Evolutionary conservation across 352 stramenopile genomes (phyloP).

Genomic region (Pythium aquatile): DNA sequence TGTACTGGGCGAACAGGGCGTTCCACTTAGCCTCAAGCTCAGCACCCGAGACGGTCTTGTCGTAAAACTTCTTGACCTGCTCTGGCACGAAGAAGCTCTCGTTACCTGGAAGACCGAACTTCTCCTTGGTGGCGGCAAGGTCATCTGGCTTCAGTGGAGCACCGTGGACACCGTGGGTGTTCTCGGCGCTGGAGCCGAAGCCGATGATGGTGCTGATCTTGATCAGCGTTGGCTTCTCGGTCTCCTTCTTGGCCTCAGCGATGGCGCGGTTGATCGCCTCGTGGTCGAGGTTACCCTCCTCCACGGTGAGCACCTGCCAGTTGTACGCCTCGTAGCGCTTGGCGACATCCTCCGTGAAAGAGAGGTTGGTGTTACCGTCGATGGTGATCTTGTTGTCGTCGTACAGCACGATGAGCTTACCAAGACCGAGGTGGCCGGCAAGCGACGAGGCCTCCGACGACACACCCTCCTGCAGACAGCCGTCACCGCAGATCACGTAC

Average conservation of each 20-base stretch:
- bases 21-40: slow-evolving; percentile 90
- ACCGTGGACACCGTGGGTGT: slow-evolving; percentile 94
- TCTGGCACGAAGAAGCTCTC: slow-evolving; percentile 93
- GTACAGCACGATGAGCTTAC: slow-evolving; percentile 99
- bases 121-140: slow-evolving; percentile 87
- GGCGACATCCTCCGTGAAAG: slow-evolving; percentile 97
- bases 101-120: slow-evolving; percentile 91
- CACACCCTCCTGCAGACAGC: slow-evolving; percentile 98
- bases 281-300: slow-evolving; percentile 94
- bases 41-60: slow-evolving; percentile 71
- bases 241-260: slow-evolving; percentile 92
- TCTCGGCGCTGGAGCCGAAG: slow-evolving; percentile 93
- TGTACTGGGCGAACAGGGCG: slow-evolving; percentile 91
- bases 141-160: slow-evolving; percentile 95
- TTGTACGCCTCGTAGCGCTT: slow-evolving; percentile 98
- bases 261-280: slow-evolving; percentile 93
- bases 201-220: slow-evolving; percentile 98
- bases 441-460: slow-evolving; percentile 95
- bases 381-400: slow-evolving; percentile 99
- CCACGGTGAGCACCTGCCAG: slow-evolving; percentile 96
- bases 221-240: slow-evolving; percentile 98
- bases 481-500: slow-evolving; percentile 99
- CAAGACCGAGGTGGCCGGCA: slow-evolving; percentile 96
- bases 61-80: slow-evolving; percentile 93
- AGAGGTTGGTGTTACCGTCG: slow-evolving; percentile 94